Evolutionary conservation across 352 stramenopile species (phyloP).

Genomic region (Phytophthora rubi): DNA sequence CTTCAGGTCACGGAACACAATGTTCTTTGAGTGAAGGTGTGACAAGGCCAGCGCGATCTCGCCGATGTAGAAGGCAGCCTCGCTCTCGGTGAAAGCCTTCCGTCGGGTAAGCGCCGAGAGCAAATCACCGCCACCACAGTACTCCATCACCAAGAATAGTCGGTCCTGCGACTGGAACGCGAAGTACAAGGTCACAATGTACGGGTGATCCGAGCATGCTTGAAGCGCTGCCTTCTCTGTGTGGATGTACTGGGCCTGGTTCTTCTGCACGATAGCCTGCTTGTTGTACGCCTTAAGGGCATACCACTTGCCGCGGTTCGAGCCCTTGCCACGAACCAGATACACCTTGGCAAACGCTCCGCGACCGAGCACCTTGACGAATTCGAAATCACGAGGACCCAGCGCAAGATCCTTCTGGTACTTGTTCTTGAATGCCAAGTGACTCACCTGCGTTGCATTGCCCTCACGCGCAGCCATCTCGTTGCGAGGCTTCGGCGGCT

Average conservation of each 20-base stretch:
- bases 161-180: constrained; percentile 88
- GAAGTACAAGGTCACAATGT: constrained; percentile 87
- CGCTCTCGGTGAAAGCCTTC: constrained; percentile 81
- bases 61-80: constrained; percentile 87
- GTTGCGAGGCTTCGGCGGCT: constrained; percentile 63
- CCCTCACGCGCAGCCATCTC: constrained; percentile 51
- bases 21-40: constrained; percentile 88
- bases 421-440: constrained; percentile 91
- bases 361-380: constrained; percentile 85
- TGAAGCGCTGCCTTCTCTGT: constrained; percentile 85
- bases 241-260: constrained; percentile 89
- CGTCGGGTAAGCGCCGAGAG: constrained; percentile 77
- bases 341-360: constrained; percentile 89
- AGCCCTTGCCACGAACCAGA: constrained; percentile 82
- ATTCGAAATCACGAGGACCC: constrained; percentile 86
- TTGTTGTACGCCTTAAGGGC: constrained; percentile 91
- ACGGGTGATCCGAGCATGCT: constrained; percentile 86
- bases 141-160: constrained; percentile 89
- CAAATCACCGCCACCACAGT: constrained; percentile 82
- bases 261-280: constrained; percentile 89
- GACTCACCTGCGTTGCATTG: constrained; percentile 78
- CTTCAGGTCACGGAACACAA: constrained; percentile 89
- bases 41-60: constrained; percentile 83
- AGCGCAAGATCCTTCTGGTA: constrained; percentile 87
- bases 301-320: constrained; percentile 89